Evolutionary conservation across 441 rosid species (phyloP), one percentile per base, ranked within the genome.

Genomic region (Populus hybrid): DNA sequence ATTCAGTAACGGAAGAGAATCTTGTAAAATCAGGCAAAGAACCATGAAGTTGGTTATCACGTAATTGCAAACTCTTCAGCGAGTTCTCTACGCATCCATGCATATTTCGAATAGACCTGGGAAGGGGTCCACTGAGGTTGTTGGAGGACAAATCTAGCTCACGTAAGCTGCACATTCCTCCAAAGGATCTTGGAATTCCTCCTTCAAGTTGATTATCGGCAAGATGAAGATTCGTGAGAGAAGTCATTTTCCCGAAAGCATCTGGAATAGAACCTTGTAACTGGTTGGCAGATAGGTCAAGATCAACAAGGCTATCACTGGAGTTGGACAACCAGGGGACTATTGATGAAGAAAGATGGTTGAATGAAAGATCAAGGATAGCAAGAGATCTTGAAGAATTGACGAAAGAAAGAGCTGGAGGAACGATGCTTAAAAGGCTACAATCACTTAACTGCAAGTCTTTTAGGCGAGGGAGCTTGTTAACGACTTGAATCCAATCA

Each of bases 1-100:
- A 29, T 59, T 74, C 53, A 68, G 28, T 69, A 67, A 79, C 42
- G 42, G 70, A 68, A 28, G 78, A 26, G 69, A 79, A 79, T 14
- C 20, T 42, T 1, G 81, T 50, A 6, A 78, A 36, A 72, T 78
- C 73, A 50, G 83, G 77, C 38, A 83, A 26, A 0, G 63, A 74
- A 33, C 85, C 85, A n/a, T 56, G 65, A 12, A 82, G 23, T 18
- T 73, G 65, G 42, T 82, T 82, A 23, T n/a, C 16, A 36, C 26
- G 68, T 29, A 73, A 36, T 28, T 36, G 72, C 68, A 77, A 70
- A 28, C 45, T 36, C 72, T 78, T 68, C 24, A 83, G n/a, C 1
- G 81, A 70, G 18, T 67, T 56, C 76, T 72, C 68, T 2, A 64
- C 35, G 53, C 84, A 82, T 33, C 75, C 79, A 11, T 36, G 21